Percentiles rank a stretch among this genome's conserved stretches.
Evolutionary conservation across 2,329 filamentous ascomycete genomes (phyloP).

Genomic region (Fusarium siculi): DNA sequence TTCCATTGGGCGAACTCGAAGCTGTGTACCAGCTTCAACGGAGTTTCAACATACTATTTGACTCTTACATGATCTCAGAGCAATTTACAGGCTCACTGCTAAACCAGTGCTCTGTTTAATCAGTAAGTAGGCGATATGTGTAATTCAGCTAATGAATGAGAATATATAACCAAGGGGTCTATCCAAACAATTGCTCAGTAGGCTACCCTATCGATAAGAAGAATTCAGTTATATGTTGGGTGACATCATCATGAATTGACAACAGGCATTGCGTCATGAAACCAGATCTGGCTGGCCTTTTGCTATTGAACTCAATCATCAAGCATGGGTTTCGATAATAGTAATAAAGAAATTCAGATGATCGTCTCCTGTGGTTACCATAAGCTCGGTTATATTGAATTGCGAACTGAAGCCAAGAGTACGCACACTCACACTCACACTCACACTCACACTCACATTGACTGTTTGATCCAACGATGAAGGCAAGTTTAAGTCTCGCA

Average conservation of each 20-base stretch:
- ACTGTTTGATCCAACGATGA: constrained; percentile 6
- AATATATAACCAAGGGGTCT: not conserved
- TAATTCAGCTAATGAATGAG: not conserved
- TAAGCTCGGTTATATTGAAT: constrained; percentile 2
- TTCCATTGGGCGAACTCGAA: not conserved
- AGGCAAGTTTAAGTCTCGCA: not conserved
- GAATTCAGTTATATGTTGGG: constrained; percentile 17
- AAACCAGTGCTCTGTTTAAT: not conserved
- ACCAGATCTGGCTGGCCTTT: constrained; percentile 10
- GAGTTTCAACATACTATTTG: not conserved
- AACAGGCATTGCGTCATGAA: constrained; percentile 33
- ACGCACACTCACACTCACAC: too few species aligned
- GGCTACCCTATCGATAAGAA: not conserved
- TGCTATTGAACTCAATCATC: constrained; percentile 1
- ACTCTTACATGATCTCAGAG: not conserved
- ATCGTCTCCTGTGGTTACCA: constrained; percentile 9
- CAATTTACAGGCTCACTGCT: not conserved
- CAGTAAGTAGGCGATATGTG: not conserved
- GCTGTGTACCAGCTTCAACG: not conserved
- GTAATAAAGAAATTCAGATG: not conserved
- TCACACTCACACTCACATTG: not conserved
- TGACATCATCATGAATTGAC: constrained; percentile 30
- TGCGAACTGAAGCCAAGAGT: not conserved
- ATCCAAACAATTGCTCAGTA: not conserved
- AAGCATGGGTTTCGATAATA: not conserved